Base-by-base conservation (phyloP, 495 filamentous ascomycete species). In the Penicillium waksmanii region DNA sequence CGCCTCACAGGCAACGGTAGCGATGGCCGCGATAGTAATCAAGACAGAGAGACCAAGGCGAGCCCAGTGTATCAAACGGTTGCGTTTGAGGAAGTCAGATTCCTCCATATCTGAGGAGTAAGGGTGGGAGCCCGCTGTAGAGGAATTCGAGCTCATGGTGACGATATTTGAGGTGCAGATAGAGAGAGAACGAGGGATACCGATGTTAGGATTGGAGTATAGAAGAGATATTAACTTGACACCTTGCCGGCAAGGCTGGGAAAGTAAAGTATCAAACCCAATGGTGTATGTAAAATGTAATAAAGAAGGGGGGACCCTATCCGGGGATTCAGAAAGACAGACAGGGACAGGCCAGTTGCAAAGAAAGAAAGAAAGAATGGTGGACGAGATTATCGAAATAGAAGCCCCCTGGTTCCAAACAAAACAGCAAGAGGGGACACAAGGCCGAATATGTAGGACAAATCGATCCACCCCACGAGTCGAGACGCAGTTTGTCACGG, bases 1-100 rank as follows among this genome's bases (percentile, higher is more conserved):
- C 5, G 68, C 76, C 43, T 77, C 75, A 56, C 78, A 80, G 18
- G 65, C 72, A 17, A 82, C 70, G 50, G 78, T 58, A 2, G 77
- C 70, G 17, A 79, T 60, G 4, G 77, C 66, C n/a, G 64, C 53
- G 11, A 43, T 43, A 27, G 78, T 66, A 12, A 73, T 71, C 47
- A 79, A 44, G 6, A 65, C 48, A 0, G 77, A 70, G 17, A 82
- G 58, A 19, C 64, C 71, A 17, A 82, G 65, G 47, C 77, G 74
- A 27, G 68, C 44, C 64, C 67, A 66, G 51, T 79, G 73, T 18
- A 83, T 63, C 33, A 66, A 35, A 21, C 75, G 71, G 23, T 63
- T 72, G 44, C 71, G 69, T 31, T 73, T 68, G 11, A 80, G 68
- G 49, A 80, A 80, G 2, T 43, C 60, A 4, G 74, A 69, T 53